phyloP scores from a whole-genome alignment of 2,329 filamentous ascomycete genomes.

The Xylariales sp. region DNA sequence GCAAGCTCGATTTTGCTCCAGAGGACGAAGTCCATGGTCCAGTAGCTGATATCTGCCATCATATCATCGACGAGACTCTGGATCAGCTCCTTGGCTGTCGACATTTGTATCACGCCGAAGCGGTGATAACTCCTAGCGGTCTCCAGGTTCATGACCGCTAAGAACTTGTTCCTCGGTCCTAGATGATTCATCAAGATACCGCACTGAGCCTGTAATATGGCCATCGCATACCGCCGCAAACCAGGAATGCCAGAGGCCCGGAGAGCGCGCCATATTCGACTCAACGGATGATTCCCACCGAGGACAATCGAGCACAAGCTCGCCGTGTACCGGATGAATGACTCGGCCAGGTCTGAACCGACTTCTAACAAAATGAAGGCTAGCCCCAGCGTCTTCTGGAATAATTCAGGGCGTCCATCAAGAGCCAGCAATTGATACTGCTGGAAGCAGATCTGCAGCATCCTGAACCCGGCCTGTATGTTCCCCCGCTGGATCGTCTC shows the following conservation, averaged over 20 bases:
- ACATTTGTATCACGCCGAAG: background rate
- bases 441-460: slow-evolving; percentile 7
- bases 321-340: slow-evolving; percentile 4
- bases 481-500: slow-evolving; percentile 7
- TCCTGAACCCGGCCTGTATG: slow-evolving; percentile 3
- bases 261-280: slow-evolving; percentile 6
- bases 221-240: background rate
- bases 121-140: background rate
- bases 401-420: slow-evolving; percentile 2
- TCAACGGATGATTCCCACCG: slow-evolving; percentile 6
- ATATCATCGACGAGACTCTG: slow-evolving; percentile 2
- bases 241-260: background rate
- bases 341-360: slow-evolving; percentile 2
- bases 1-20: slow-evolving; percentile 6
- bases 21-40: slow-evolving; percentile 7
- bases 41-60: slow-evolving; percentile 9
- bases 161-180: slow-evolving; percentile 1
- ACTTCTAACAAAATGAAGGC: slow-evolving; percentile 6
- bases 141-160: slow-evolving; percentile 5
- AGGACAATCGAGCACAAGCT: background rate
- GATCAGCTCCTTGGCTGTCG: background rate
- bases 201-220: slow-evolving; percentile 3
- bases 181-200: background rate
- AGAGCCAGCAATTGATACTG: slow-evolving; percentile 4
- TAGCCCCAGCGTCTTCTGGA: slow-evolving; percentile 5